Conservation (phyloP, 108 stramenopile species). For the Fragilariopsis cylindrus region DNA sequence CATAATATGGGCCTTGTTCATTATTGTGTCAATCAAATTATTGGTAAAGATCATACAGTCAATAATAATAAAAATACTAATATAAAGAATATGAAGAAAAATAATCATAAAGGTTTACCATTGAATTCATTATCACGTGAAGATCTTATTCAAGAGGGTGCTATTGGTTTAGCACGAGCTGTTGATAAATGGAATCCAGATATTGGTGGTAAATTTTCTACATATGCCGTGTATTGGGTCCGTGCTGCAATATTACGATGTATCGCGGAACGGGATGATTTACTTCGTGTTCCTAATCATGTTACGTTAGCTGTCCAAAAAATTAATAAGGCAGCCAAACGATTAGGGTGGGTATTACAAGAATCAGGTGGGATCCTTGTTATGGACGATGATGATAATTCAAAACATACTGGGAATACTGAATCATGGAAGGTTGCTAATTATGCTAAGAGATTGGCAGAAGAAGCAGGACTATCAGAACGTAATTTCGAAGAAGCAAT, state of each 20-base stretch:
- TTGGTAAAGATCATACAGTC: constrained; percentile 17
- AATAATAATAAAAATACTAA: constrained; percentile 5
- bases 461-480: constrained; percentile 47
- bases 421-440: constrained; percentile 38
- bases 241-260: constrained; percentile 84
- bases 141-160: constrained; percentile 92
- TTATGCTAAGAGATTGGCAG: constrained; percentile 40
- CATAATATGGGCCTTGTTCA: constrained; percentile 75
- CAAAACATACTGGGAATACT: constrained; percentile 2
- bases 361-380: constrained; percentile 21
- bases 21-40: constrained; percentile 55
- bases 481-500: constrained; percentile 43
- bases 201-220: constrained; percentile 78
- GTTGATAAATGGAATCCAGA: constrained; percentile 88
- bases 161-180: constrained; percentile 85
- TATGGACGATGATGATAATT: constrained; percentile 14
- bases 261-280: constrained; percentile 81
- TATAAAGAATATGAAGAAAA: background rate
- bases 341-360: constrained; percentile 51
- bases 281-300: constrained; percentile 69
- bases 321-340: constrained; percentile 58
- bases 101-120: background rate
- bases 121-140: constrained; percentile 55
- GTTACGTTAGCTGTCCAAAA: constrained; percentile 56
- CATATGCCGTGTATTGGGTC: constrained; percentile 96